Conservation (phyloP, 495 filamentous ascomycete species). For the Hypomontagnella monticulosa region DNA sequence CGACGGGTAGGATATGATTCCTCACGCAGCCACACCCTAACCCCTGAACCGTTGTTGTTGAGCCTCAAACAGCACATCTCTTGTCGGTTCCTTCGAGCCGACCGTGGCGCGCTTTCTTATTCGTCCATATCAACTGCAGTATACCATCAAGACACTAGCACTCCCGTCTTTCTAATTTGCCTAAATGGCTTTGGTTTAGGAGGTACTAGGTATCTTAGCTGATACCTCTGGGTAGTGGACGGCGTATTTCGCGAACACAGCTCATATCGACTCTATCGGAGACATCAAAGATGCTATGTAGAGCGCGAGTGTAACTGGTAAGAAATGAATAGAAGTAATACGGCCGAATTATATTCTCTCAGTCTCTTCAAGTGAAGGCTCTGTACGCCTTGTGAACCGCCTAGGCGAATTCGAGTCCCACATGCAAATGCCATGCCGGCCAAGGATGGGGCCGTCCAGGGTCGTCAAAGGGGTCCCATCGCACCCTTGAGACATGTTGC, state of each 20-base stretch:
- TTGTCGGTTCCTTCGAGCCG: neutral
- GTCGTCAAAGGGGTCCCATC: slow-evolving; percentile 46
- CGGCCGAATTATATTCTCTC: neutral
- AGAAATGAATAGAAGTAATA: neutral
- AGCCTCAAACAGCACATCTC: slow-evolving; percentile 13
- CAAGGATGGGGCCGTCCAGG: slow-evolving; percentile 31
- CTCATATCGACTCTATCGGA: neutral
- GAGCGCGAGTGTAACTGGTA: neutral
- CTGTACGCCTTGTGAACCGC: slow-evolving; percentile 1
- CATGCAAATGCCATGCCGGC: slow-evolving; percentile 18
- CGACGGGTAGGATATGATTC: neutral
- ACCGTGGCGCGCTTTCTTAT: slow-evolving; percentile 1
- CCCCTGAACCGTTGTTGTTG: neutral
- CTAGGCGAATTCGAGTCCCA: slow-evolving; percentile 8
- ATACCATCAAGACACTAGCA: neutral
- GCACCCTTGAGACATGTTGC: slow-evolving; percentile 50
- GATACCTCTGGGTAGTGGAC: neutral
- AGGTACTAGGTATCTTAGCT: neutral
- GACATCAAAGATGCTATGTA: slow-evolving; percentile 2
- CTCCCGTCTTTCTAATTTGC: neutral
- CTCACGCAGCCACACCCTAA: slow-evolving; percentile 1
- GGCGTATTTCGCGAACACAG: neutral
- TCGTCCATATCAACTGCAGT: neutral
- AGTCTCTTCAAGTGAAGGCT: neutral
- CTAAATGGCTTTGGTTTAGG: slow-evolving; percentile 1